These are phyloP conservation scores for Vitis rotundifolia DNA, from an alignment of 164 flowering plant species.

Conservation along the genomic window DNA sequence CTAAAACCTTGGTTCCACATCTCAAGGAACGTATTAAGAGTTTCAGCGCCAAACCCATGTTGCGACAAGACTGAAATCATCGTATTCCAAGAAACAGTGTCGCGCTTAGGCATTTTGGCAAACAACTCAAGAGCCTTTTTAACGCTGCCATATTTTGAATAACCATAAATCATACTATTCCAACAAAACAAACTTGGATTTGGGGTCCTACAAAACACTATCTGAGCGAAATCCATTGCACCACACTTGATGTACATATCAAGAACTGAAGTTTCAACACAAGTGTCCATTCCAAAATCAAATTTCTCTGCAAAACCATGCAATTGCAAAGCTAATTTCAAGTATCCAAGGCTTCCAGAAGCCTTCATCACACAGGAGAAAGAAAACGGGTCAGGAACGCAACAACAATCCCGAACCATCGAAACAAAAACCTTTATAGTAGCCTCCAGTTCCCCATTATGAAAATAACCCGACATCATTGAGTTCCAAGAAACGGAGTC, in stretches of 20 bases:
- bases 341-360: conserved; percentile 30
- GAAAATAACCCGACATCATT: conserved; percentile 46
- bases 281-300: conserved; percentile 17
- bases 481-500: conserved; percentile 56
- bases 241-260: conserved; percentile 39
- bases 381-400: conserved; percentile 25
- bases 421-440: conserved; percentile 29
- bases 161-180: conserved; percentile 55
- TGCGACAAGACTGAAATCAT: conserved; percentile 48
- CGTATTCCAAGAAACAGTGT: conserved; percentile 53
- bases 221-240: conserved; percentile 26
- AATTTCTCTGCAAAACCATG: conserved; percentile 38
- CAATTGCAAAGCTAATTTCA: conserved; percentile 31
- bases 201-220: conserved; percentile 27
- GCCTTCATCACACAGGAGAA: conserved; percentile 54
- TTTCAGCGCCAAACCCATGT: conserved; percentile 33
- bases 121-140: conserved; percentile 33
- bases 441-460: conserved; percentile 22
- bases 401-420: conserved; percentile 27
- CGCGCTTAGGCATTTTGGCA: conserved; percentile 40
- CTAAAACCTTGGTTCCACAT: conserved; percentile 46
- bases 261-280: conserved; percentile 28
- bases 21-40: conserved; percentile 45
- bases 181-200: conserved; percentile 49
- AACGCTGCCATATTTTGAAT: conserved; percentile 34